A percentile compares a stretch with the other conserved stretches of the same genome.
Evolutionary conservation across 176 grass and related monocot species (phyloP).

Genomic region (Juncus effusus): DNA sequence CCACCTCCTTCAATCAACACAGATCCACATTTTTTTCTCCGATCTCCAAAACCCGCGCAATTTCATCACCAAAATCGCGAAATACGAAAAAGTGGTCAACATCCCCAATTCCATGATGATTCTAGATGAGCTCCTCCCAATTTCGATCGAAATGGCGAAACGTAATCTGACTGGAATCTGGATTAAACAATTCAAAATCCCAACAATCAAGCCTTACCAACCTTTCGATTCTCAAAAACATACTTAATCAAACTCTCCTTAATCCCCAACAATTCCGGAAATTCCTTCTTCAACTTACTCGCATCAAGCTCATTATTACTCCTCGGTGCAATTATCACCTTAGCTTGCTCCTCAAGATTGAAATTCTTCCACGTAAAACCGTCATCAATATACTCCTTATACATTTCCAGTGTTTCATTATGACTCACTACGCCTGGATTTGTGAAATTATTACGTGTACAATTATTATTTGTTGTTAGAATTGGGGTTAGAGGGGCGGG

Average conservation of each 20-base stretch:
- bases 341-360: constrained; percentile 71
- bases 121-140: constrained; percentile 76
- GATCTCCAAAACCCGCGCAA: constrained; percentile 73
- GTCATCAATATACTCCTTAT: constrained; percentile 71
- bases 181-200: constrained; percentile 33
- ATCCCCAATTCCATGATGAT: constrained; percentile 86
- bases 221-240: constrained; percentile 65
- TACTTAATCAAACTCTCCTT: constrained; percentile 68
- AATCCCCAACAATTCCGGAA: constrained; percentile 66
- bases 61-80: constrained; percentile 75
- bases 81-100: constrained; percentile 72
- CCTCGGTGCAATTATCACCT: constrained; percentile 76
- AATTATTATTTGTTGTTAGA: constrained; percentile 16
- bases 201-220: constrained; percentile 74
- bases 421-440: constrained; percentile 74
- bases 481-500: too few relatives aligned
- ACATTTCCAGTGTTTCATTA: constrained; percentile 82
- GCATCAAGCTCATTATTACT: constrained; percentile 86
- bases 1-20: too few relatives aligned
- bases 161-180: constrained; percentile 81
- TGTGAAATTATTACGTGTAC: constrained; percentile 14
- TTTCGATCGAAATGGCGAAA: constrained; percentile 85
- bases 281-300: constrained; percentile 53
- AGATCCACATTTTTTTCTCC: constrained; percentile 11
- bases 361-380: constrained; percentile 77